phyloP scores from a whole-genome alignment of 2,329 filamentous ascomycete genomes.

The Aquanectria penicillioides region DNA sequence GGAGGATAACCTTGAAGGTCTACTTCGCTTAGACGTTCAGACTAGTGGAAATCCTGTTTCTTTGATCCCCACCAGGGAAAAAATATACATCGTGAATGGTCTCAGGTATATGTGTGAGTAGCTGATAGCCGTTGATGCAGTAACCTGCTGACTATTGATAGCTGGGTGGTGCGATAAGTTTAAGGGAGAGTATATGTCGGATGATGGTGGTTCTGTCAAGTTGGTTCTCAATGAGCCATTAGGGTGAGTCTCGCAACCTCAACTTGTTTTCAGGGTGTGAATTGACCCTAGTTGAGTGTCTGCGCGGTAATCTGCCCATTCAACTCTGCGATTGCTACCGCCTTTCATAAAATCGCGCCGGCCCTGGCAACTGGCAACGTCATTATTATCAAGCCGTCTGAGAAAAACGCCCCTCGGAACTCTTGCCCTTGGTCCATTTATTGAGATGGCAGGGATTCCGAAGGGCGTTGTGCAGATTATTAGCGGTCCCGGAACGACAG shows the following conservation, averaged over 20 bases:
- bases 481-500: constrained; percentile 51
- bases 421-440: constrained; percentile 48
- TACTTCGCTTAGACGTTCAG: not conserved
- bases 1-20: not conserved
- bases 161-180: not conserved
- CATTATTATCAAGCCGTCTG: constrained; percentile 55
- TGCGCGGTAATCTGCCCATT: not conserved
- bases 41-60: not conserved
- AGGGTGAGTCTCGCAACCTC: no score
- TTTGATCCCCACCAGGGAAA: no score
- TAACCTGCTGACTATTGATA: not conserved
- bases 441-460: constrained; percentile 54
- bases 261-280: no score
- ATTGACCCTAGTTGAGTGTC: no score
- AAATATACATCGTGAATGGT: no score
- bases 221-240: not conserved
- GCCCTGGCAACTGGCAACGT: constrained; percentile 55
- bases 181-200: not conserved
- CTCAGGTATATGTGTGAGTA: no score
- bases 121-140: not conserved
- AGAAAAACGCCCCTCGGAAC: constrained; percentile 52
- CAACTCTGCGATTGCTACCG: not conserved
- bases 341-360: constrained; percentile 49
- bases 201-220: not conserved
- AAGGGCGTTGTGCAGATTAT: constrained; percentile 55